Percentiles rank a stretch among this genome's conserved stretches.
Evolutionary conservation across 768 basidiomycete species (phyloP).

Genomic region (Hygrocybe punicea): DNA sequence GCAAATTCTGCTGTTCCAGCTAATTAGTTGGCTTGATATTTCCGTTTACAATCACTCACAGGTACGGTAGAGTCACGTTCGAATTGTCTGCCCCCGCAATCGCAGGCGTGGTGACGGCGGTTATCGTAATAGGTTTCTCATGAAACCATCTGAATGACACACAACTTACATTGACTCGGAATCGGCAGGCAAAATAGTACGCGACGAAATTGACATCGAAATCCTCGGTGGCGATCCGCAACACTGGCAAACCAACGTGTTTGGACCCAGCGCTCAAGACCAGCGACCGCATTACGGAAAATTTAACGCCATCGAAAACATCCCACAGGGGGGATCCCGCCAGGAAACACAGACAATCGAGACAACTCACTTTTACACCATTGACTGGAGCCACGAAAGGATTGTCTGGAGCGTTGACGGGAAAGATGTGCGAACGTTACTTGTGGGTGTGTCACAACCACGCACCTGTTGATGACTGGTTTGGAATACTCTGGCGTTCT

Average conservation of each 20-base stretch:
- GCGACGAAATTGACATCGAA: constrained; percentile 46
- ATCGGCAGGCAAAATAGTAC: constrained; percentile 1
- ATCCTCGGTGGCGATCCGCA: constrained; percentile 36
- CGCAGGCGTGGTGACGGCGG: constrained; percentile 40
- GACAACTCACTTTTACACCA: constrained; percentile 33
- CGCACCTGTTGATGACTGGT: not conserved
- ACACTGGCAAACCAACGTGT: constrained; percentile 45
- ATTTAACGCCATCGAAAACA: constrained; percentile 33
- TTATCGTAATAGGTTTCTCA: constrained; percentile 38
- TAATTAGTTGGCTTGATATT: not conserved
- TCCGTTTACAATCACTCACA: constrained; percentile 7
- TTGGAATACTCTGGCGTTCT: not conserved
- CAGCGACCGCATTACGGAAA: constrained; percentile 34
- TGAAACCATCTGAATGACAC: not conserved
- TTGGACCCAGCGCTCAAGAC: constrained; percentile 31
- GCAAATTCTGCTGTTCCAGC: constrained; percentile 4
- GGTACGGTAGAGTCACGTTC: constrained; percentile 37
- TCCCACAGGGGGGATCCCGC: constrained; percentile 7
- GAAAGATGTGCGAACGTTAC: constrained; percentile 30
- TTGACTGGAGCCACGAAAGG: constrained; percentile 39
- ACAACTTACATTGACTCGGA: not conserved
- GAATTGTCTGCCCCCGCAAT: constrained; percentile 31
- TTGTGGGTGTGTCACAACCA: constrained; percentile 15
- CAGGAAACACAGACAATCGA: constrained; percentile 11
- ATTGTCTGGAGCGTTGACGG: constrained; percentile 44